Evolutionary conservation across 2,329 filamentous ascomycete species (phyloP), one percentile per base, ranked within the genome.

Genomic region (Aaosphaeria arxii): DNA sequence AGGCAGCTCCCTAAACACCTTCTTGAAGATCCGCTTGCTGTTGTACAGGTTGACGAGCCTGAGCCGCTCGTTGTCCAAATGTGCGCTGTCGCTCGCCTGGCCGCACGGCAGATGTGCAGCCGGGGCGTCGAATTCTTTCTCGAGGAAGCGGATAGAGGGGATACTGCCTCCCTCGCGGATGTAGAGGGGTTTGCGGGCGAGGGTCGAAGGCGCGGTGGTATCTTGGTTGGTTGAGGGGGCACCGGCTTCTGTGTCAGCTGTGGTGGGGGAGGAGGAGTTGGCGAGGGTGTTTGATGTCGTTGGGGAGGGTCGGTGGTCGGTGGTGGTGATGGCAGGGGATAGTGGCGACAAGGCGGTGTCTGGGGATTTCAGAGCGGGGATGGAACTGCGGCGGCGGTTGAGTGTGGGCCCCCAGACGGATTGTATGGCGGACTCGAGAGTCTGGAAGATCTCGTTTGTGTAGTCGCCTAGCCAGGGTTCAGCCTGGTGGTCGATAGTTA

Each of bases 391-490:
- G 56, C 53, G 66, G 49, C 55, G 69, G 45, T 59, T 70, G 33
- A 57, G 66, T 35, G 75, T 74, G 0, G 83, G 82, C 0, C 84
- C 84, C 94, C 94, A 99, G 0, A 87, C 90, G 40, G 88, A 82
- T 61, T 91, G 83, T 44, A 97, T 87, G 1, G 91, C 94, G 50
- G 85, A 80, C 57, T 95, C 91, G 0, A 99, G 80, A 0, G 90
- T 95, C 53, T 86, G 83, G 71, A 96, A 99, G 49, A 97, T 91
- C 56, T 91, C 84, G 57, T 95, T 96, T 43, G 85, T 84, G 4
- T 90, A 91, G 59, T 96, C 90, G 11, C 94, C 92, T 0, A 99
- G 82, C 94, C 94, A 99, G 0, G 94, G 91, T 64, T 99, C 94
- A 0, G 94, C 92, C 71, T 89, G 87, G 64, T 96, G 94, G 56